Conservation (phyloP, 2,329 filamentous ascomycete species). For the Cytospora chrysosperma region DNA sequence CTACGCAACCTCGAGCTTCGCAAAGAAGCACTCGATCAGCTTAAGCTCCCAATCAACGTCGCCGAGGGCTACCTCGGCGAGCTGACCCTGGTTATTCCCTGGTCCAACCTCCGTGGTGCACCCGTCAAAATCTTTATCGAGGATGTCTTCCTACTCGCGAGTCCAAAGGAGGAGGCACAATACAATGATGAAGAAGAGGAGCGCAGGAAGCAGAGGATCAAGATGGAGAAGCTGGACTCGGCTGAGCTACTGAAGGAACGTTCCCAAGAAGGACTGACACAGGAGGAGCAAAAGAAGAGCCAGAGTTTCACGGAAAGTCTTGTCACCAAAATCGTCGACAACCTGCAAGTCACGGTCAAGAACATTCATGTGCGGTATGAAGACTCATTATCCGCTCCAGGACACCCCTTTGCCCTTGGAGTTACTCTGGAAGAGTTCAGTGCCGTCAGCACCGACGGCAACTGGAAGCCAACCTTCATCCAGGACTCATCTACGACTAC, state of each 20-base stretch:
- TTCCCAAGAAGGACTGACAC: slow-evolving; percentile 87
- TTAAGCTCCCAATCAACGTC: slow-evolving; percentile 95
- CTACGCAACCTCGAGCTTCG: slow-evolving; percentile 89
- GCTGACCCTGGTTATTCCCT: slow-evolving; percentile 90
- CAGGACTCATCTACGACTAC: slow-evolving; percentile 80
- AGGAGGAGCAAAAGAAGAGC: slow-evolving; percentile 94
- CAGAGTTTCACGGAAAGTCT: slow-evolving; percentile 97
- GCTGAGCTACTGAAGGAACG: slow-evolving; percentile 92
- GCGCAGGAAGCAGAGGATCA: slow-evolving; percentile 79
- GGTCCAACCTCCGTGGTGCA: slow-evolving; percentile 93
- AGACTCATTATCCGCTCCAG: slow-evolving; percentile 91
- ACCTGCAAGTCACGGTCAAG: slow-evolving; percentile 94
- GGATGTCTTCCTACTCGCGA: slow-evolving; percentile 93
- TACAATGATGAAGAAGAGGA: slow-evolving; percentile 94
- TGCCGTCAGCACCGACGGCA: slow-evolving; percentile 89
- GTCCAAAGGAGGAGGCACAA: slow-evolving; percentile 90
- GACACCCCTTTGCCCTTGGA: slow-evolving; percentile 91
- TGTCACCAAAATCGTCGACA: slow-evolving; percentile 96
- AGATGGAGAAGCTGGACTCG: slow-evolving; percentile 98
- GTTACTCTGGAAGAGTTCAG: slow-evolving; percentile 95
- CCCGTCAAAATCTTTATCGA: slow-evolving; percentile 95
- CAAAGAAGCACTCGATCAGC: slow-evolving; percentile 92
- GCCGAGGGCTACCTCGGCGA: slow-evolving; percentile 91
- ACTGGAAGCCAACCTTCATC: slow-evolving; percentile 96
- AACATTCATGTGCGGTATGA: slow-evolving; percentile 99